phyloP scores from a whole-genome alignment of 2,329 filamentous ascomycete species.

The Sphaerulina vaccinii region DNA sequence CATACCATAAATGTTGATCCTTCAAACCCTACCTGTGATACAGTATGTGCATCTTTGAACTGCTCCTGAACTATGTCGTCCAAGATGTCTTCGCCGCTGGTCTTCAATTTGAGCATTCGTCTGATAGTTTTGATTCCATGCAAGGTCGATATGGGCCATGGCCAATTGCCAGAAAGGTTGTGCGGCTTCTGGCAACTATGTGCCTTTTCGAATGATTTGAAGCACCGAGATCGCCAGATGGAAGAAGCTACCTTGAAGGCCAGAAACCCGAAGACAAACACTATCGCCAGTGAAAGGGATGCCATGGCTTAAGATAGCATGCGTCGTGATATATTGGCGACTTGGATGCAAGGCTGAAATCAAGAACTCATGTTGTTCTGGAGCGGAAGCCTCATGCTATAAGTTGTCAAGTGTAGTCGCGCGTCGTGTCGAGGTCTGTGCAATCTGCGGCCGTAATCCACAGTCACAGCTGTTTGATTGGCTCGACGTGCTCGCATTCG shows the following conservation, averaged over 20 bases:
- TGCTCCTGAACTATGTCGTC: constrained; percentile 15
- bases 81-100: constrained; percentile 15
- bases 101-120: constrained; percentile 2
- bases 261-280: background rate
- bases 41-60: constrained; percentile 11
- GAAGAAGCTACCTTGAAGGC: background rate
- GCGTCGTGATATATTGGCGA: too few species aligned
- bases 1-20: background rate
- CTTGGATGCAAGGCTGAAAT: too few species aligned
- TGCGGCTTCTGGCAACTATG: constrained; percentile 16
- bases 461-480: too few species aligned
- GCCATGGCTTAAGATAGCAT: too few species aligned
- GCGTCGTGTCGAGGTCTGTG: too few species aligned
- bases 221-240: background rate
- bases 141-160: constrained; percentile 11
- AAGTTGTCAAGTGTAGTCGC: too few species aligned
- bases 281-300: background rate
- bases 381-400: too few species aligned
- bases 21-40: background rate
- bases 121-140: constrained; percentile 2
- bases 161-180: constrained; percentile 5
- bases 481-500: too few species aligned
- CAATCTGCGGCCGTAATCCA: too few species aligned
- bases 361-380: too few species aligned
- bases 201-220: constrained; percentile 7